phyloP scores from a whole-genome alignment of 2,329 filamentous ascomycete genomes.

The Tolypocladium paradoxum region DNA sequence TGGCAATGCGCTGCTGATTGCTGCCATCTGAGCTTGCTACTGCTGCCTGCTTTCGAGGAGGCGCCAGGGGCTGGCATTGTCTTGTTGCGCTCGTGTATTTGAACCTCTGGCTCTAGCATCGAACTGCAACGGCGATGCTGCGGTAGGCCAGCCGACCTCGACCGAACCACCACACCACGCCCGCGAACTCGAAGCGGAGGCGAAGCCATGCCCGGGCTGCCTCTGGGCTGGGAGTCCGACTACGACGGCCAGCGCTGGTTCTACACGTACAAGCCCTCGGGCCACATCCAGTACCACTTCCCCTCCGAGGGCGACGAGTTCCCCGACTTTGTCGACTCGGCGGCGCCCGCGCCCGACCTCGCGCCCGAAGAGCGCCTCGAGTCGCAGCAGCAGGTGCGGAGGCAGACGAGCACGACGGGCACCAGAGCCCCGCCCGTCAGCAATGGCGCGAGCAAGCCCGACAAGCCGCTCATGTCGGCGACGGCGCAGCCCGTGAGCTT shows the following conservation, averaged over 20 bases:
- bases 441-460: constrained; percentile 1
- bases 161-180: not conserved
- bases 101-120: not conserved
- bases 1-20: not conserved
- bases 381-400: constrained; percentile 37
- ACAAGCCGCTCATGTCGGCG: constrained; percentile 19
- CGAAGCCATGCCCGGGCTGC: constrained; percentile 26
- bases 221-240: constrained; percentile 45
- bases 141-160: not conserved
- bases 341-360: constrained; percentile 26
- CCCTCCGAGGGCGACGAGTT: constrained; percentile 48
- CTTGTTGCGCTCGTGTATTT: not conserved
- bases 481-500: constrained; percentile 20
- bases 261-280: constrained; percentile 44
- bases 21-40: not conserved
- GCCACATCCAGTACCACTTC: constrained; percentile 44
- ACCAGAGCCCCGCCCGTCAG: constrained; percentile 1
- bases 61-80: not conserved
- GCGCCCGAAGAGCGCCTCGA: constrained; percentile 42
- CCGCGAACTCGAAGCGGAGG: not conserved
- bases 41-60: not conserved
- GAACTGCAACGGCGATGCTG: not conserved
- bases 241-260: constrained; percentile 49
- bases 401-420: constrained; percentile 14
- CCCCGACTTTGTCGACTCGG: constrained; percentile 36